Base-by-base conservation (phyloP, 495 filamentous ascomycete genomes). In the Penicillium soppii region DNA sequence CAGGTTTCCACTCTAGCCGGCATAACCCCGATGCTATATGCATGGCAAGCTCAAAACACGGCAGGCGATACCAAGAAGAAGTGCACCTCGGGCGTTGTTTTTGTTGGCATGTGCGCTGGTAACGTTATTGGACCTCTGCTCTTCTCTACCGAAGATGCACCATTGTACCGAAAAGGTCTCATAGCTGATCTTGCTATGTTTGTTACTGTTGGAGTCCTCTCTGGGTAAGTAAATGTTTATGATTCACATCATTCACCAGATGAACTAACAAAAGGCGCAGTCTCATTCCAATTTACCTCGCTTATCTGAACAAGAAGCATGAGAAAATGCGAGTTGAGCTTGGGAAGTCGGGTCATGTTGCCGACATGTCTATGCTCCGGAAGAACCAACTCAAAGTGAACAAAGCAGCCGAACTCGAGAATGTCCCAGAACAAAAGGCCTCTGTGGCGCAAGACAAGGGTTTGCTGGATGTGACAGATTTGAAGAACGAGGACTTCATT, bases 261-360 rank as follows among this genome's bases (percentile, higher is more conserved):
- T n/a, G n/a, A n/a, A n/a, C n/a, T n/a, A n/a, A n/a, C n/a, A n/a
- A n/a, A n/a, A n/a, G n/a, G n/a, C n/a, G n/a, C n/a, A 61, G 60
- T 1, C 12, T 66, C 4, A 56, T 33, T 1, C 50, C 54, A 60
- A 49, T 78, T 20, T 80, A 80, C 35, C 71, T 81, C 16, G 68
- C 73, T 50, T 68, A 65, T 15, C 59, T 79, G 19, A 81, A 81
- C 51, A 64, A 58, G n/a, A 53, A 62, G 29, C 77, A 81, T 33
- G 68, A 69, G 13, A 71, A 68, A 43, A 65, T 65, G 16, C 64
- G 78, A 12, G 65, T 69, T 30, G 69, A 63, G 17, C 55, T 66
- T n/a, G 66, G 66, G 2, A 70, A 63, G 36, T 53, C 41, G 9
- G 59, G 55, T 0, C 50, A 40, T 33, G 25, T 58, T 0, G 26